Evolutionary conservation across 1,284 basidiomycete species (phyloP).

Genomic region (Ganoderma sp.): DNA sequence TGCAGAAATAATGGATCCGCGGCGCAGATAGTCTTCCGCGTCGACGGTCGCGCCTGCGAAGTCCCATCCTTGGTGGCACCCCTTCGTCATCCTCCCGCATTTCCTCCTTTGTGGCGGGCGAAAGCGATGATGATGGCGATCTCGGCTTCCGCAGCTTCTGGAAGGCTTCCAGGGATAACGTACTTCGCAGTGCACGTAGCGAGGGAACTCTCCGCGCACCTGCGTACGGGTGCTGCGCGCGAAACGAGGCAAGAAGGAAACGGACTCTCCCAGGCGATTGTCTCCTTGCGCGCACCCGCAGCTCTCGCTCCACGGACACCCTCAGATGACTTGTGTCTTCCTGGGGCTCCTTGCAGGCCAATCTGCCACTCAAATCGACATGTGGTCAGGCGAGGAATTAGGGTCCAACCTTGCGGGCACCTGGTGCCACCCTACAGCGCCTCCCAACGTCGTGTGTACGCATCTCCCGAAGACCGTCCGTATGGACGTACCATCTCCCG

Average conservation of each 20-base stretch:
- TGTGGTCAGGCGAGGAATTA: background rate
- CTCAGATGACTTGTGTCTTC: constrained; percentile 26
- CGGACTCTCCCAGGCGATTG: background rate
- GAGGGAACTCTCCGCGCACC: constrained; percentile 12
- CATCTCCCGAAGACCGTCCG: background rate
- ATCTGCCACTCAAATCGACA: constrained; percentile 1
- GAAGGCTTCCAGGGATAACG: constrained; percentile 6
- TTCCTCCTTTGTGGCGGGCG: background rate
- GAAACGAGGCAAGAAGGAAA: constrained; percentile 20
- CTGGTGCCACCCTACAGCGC: background rate
- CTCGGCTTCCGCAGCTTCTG: constrained; percentile 3
- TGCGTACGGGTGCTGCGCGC: background rate
- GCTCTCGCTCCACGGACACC: constrained; percentile 20
- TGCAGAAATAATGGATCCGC: background rate
- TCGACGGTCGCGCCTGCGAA: background rate
- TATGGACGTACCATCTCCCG: constrained; percentile 11
- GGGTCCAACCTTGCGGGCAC: background rate
- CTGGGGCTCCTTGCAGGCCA: constrained; percentile 18
- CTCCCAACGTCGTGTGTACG: background rate
- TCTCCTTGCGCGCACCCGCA: constrained; percentile 13
- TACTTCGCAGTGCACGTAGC: constrained; percentile 22
- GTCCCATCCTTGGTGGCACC: background rate
- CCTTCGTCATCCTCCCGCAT: background rate
- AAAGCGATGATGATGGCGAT: constrained; percentile 19
- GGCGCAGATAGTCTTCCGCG: background rate